Conservation (phyloP, 306 rosid species). For the Cucumis melo region DNA sequence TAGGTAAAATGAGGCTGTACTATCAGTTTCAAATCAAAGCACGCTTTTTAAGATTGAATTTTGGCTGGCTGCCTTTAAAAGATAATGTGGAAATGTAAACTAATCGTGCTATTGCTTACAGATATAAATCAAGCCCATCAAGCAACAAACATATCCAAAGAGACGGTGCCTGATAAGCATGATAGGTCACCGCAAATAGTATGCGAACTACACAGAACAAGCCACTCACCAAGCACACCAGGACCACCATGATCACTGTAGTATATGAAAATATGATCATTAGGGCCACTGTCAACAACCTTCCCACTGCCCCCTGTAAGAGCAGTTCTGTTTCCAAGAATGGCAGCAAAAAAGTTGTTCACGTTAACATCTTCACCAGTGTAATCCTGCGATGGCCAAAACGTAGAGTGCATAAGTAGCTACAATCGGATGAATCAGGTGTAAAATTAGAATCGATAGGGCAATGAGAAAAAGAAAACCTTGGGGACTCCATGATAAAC, state of each 20-base stretch:
- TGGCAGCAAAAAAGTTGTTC: constrained; percentile 53
- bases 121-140: background rate
- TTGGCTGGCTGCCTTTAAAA: background rate
- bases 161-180: background rate
- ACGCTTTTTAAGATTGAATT: background rate
- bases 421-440: background rate
- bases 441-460: background rate
- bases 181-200: background rate
- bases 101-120: background rate
- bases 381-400: constrained; percentile 53
- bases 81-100: background rate
- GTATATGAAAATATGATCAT: constrained; percentile 79
- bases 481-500: constrained; percentile 92
- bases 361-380: constrained; percentile 64
- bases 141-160: background rate
- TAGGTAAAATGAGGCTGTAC: background rate
- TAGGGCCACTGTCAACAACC: constrained; percentile 86
- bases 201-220: background rate
- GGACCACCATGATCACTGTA: constrained; percentile 93
- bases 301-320: constrained; percentile 86
- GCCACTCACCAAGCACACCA: constrained; percentile 84
- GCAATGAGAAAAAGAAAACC: constrained; percentile 28
- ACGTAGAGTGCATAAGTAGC: constrained; percentile 1
- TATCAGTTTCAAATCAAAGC: background rate
- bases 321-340: constrained; percentile 78